Conservation (phyloP, 1,284 basidiomycete species). For the Schizophyllum amplum region DNA sequence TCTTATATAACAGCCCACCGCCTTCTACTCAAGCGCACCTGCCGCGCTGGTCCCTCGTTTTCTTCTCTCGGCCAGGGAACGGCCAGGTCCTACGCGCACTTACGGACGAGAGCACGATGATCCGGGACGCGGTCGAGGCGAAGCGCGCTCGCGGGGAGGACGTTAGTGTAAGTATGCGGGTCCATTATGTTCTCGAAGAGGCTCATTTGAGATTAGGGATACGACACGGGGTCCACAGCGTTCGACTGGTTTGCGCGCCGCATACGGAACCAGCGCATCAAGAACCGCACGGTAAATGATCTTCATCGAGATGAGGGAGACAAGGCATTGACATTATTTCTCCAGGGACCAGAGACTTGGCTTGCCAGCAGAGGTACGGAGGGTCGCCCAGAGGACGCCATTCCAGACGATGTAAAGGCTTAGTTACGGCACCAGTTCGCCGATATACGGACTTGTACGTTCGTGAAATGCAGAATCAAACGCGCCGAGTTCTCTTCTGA, state of each 20-base stretch:
- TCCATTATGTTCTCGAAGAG: not conserved
- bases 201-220: slow-evolving; percentile 6
- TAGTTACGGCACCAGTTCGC: too few species aligned
- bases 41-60: slow-evolving; percentile 54
- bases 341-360: slow-evolving; percentile 11
- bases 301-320: too few species aligned
- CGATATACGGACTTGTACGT: too few species aligned
- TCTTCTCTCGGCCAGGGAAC: slow-evolving; percentile 55
- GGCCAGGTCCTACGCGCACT: slow-evolving; percentile 37
- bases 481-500: too few species aligned
- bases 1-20: slow-evolving; percentile 19
- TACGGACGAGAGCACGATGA: slow-evolving; percentile 38
- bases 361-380: slow-evolving; percentile 9
- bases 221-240: slow-evolving; percentile 29
- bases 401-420: too few species aligned
- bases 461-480: too few species aligned
- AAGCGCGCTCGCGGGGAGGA: slow-evolving; percentile 21
- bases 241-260: slow-evolving; percentile 35
- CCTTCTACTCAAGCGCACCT: slow-evolving; percentile 31
- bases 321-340: too few species aligned
- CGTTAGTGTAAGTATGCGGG: not conserved
- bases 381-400: not conserved
- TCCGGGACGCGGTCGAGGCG: slow-evolving; percentile 29
- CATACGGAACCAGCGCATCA: slow-evolving; percentile 34
- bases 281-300: slow-evolving; percentile 30